Evolutionary conservation across 495 filamentous ascomycete genomes (phyloP), one percentile per base, ranked within the genome.

Genomic region (Penicillium samsonianum): DNA sequence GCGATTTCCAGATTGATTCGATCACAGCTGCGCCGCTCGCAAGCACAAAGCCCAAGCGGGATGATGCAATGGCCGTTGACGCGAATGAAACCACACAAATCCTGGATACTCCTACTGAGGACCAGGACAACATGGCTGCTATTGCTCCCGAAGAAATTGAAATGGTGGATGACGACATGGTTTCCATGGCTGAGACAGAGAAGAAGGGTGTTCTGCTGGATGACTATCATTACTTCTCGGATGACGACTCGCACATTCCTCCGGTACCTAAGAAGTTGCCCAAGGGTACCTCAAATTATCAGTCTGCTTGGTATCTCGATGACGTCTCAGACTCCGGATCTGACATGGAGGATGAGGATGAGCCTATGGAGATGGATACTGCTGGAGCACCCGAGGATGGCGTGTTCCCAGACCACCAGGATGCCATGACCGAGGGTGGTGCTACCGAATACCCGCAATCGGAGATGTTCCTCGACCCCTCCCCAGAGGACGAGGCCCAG

Each of bases 191-290:
- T 7, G 78, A 84, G n/a, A 71, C 69, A 12, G 77, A 78, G 25
- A 80, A 87, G 46, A 86, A 84, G 72, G 93, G 93, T 45, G 94
- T 98, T 4, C 78, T 98, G 41, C 79, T 98, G 28, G 94, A 98
- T 61, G 92, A 96, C 59, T 93, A 98, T 72, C 94, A 97, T 67
- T 98, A 98, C 74, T 98, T 96, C 67, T 93, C 91, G 4, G 94
- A 98, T 49, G 91, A 96, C 17, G 89, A 95, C 22, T 76, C 82
- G n/a, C 76, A 82, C 57, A 75, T 82, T 30, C 82, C 84, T 3
- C 59, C 76, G 12, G 67, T 71, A 42, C 90, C 90, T 4, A 95
- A 88, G 74, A 84, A 82, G 61, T 70, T 98, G 20, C 94, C 94
- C 0, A 89, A 86, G 69, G 94, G 94, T 50, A 98, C 94, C 22